Evolutionary conservation across 495 filamentous ascomycete species (phyloP).

Genomic region (Filosporella fistucella): DNA sequence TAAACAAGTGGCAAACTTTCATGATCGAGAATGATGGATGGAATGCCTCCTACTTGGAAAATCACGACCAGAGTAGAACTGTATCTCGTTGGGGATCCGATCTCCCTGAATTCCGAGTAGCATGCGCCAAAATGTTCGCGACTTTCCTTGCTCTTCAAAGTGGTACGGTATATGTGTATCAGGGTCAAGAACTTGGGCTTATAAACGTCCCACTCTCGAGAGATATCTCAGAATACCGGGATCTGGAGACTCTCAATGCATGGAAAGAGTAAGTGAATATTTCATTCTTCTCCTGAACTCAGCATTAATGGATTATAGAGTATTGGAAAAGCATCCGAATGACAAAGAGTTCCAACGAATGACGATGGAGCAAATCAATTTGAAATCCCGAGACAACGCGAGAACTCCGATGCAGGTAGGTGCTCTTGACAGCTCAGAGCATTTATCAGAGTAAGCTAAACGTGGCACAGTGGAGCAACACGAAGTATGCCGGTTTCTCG

Average conservation of each 20-base stretch:
- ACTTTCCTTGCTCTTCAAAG: slow-evolving; percentile 52
- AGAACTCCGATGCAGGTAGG: slow-evolving; percentile 58
- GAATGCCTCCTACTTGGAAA: slow-evolving; percentile 71
- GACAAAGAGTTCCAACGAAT: slow-evolving; percentile 14
- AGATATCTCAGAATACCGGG: slow-evolving; percentile 64
- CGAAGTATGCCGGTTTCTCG: slow-evolving; percentile 46
- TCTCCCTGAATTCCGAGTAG: slow-evolving; percentile 37
- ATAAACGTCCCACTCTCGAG: slow-evolving; percentile 60
- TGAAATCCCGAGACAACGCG: slow-evolving; percentile 51
- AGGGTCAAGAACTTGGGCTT: slow-evolving; percentile 77
- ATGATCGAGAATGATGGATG: slow-evolving; percentile 69
- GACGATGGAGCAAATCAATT: slow-evolving; percentile 28
- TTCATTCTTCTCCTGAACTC: background rate
- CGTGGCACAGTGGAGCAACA: slow-evolving; percentile 56
- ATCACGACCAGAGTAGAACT: slow-evolving; percentile 65
- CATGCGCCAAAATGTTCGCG: slow-evolving; percentile 60
- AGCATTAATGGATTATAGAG: background rate
- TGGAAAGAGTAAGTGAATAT: slow-evolving; percentile 33
- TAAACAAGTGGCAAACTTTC: slow-evolving; percentile 62
- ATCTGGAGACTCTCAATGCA: slow-evolving; percentile 65
- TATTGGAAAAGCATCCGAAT: slow-evolving; percentile 7
- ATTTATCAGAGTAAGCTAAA: too few species aligned
- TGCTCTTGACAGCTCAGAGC: too few species aligned
- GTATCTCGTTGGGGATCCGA: slow-evolving; percentile 54
- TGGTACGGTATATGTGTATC: slow-evolving; percentile 70